phyloP scores from a whole-genome alignment of 768 basidiomycete species.

The Suillus plorans region DNA sequence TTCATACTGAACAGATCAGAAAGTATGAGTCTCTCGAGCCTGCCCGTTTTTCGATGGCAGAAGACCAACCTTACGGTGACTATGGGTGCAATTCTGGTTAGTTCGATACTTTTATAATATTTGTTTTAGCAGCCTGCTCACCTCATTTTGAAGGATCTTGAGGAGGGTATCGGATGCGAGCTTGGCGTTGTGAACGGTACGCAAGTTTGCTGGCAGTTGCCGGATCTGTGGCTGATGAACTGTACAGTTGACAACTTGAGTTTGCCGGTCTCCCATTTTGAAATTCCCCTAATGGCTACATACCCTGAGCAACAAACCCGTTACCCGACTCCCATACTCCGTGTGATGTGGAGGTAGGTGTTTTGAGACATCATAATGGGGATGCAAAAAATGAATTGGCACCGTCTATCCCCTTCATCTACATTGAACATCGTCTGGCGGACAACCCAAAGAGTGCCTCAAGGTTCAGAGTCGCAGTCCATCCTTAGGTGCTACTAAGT shows the following conservation, averaged over 20 bases:
- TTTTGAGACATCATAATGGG: background rate
- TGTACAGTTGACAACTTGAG: constrained; percentile 23
- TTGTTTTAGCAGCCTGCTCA: constrained; percentile 29
- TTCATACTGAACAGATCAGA: constrained; percentile 71
- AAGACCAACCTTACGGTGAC: constrained; percentile 80
- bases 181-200: background rate
- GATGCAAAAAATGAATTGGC: background rate
- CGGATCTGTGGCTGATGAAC: constrained; percentile 30
- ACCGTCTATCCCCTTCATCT: background rate
- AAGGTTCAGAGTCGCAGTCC: background rate
- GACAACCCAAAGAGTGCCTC: background rate
- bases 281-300: constrained; percentile 15
- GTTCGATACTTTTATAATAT: background rate
- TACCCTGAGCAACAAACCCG: background rate
- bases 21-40: constrained; percentile 20
- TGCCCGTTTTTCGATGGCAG: constrained; percentile 21
- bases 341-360: background rate
- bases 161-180: constrained; percentile 13
- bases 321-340: background rate
- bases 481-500: background rate
- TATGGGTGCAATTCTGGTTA: constrained; percentile 32
- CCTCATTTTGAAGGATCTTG: constrained; percentile 57
- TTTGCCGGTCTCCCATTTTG: constrained; percentile 6
- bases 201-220: constrained; percentile 22
- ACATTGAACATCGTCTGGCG: background rate